Evolutionary conservation across 371 early-diverging fungal species (phyloP).

Genomic region (Dentiscutata heterogama): DNA sequence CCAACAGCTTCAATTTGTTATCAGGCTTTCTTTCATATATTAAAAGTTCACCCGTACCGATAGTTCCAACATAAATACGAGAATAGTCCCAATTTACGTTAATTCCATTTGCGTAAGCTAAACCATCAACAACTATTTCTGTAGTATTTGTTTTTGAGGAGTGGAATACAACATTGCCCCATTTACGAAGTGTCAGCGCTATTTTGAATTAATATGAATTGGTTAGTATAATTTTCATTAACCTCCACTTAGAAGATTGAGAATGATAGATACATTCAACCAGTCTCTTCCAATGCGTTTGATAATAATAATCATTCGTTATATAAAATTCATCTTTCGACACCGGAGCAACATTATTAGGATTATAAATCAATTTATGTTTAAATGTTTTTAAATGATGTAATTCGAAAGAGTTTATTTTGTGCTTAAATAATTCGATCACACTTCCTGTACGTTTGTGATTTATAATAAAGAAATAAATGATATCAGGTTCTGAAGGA

Average conservation of each 20-base stretch:
- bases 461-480: conserved; percentile 60
- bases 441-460: conserved; percentile 61
- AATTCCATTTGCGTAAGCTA: conserved; percentile 38
- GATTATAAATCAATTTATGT: conserved; percentile 58
- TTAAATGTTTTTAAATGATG: conserved; percentile 58
- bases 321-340: conserved; percentile 63
- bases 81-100: conserved; percentile 47
- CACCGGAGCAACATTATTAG: conserved; percentile 63
- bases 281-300: conserved; percentile 46
- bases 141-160: conserved; percentile 32
- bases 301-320: conserved; percentile 58
- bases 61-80: conserved; percentile 49
- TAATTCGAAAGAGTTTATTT: conserved; percentile 53
- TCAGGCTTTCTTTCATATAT: conserved; percentile 36
- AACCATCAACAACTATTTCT: neutral
- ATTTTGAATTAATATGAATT: conserved; percentile 31
- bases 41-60: conserved; percentile 46
- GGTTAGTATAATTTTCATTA: conserved; percentile 41
- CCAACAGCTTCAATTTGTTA: conserved; percentile 1
- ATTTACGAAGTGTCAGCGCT: conserved; percentile 34
- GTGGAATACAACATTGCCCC: conserved; percentile 34
- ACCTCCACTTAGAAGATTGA: neutral
- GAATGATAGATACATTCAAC: conserved; percentile 50
- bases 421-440: conserved; percentile 60
- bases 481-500: conserved; percentile 46